These are phyloP conservation scores for Neonothopanus nambi DNA, from an alignment of 1,284 basidiomycete species.

Conservation along the genomic window DNA sequence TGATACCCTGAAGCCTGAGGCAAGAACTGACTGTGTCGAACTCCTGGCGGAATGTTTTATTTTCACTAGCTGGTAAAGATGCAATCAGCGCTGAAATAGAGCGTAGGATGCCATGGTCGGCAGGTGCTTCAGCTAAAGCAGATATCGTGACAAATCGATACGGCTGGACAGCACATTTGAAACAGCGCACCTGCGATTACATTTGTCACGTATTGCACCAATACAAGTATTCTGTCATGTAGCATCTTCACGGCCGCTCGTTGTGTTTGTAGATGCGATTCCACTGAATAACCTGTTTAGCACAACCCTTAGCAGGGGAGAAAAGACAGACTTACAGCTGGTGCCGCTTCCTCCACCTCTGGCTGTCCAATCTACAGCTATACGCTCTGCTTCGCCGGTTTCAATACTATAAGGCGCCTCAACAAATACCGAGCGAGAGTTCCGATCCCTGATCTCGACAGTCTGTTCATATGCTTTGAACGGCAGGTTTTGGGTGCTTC, in stretches of 20 bases:
- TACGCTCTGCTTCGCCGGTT: conserved; percentile 97
- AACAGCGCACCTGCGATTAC: conserved; percentile 65
- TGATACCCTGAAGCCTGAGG: conserved; percentile 8
- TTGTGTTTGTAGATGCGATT: conserved; percentile 88
- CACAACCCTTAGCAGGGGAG: neutral
- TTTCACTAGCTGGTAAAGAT: conserved; percentile 83
- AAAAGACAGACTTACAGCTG: conserved; percentile 54
- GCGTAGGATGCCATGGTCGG: conserved; percentile 82
- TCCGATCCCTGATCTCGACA: conserved; percentile 77
- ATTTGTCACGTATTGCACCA: conserved; percentile 80
- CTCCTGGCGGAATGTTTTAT: conserved; percentile 77
- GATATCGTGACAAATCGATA: neutral
- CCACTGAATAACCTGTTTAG: conserved; percentile 52
- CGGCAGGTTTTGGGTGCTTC: conserved; percentile 72
- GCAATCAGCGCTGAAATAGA: conserved; percentile 85
- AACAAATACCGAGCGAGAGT: conserved; percentile 78
- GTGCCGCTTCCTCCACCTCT: conserved; percentile 85
- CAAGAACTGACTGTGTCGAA: conserved; percentile 70
- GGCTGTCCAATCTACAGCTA: conserved; percentile 95
- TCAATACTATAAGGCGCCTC: conserved; percentile 87
- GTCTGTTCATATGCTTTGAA: conserved; percentile 90
- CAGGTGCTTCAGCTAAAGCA: conserved; percentile 56
- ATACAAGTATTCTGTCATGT: conserved; percentile 82
- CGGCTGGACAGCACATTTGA: conserved; percentile 1
- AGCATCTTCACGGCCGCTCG: conserved; percentile 96